Conservation (phyloP, 768 basidiomycete genomes). For the Candolleomyces efflorescens region DNA sequence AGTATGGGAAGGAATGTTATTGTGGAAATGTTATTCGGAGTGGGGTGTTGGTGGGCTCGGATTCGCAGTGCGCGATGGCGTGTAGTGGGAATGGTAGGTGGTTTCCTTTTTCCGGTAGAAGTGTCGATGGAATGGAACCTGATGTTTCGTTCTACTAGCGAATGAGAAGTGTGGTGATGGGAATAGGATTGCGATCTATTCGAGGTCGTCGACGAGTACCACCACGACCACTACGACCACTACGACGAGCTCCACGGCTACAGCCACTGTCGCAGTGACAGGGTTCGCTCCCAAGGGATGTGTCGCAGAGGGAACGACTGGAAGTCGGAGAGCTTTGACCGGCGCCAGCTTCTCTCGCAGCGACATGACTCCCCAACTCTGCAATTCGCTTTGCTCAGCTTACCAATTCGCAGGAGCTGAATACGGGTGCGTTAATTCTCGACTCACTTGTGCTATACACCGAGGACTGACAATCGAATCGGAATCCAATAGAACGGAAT, state of each 20-base stretch:
- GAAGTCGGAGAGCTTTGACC: constrained; percentile 11
- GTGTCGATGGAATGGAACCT: too few relatives aligned
- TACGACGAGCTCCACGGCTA: neutral
- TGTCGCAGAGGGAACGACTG: constrained; percentile 24
- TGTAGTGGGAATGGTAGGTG: constrained; percentile 27
- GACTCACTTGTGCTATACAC: too few relatives aligned
- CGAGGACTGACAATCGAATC: neutral
- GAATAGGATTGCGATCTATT: constrained; percentile 23
- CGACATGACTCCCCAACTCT: constrained; percentile 21
- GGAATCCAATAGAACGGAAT: constrained; percentile 6
- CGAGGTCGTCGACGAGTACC: neutral
- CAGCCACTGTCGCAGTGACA: neutral
- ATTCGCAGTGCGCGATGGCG: constrained; percentile 25
- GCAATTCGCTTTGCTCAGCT: constrained; percentile 20
- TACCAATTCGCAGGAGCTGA: constrained; percentile 24
- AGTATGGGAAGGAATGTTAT: constrained; percentile 29
- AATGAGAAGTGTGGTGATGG: constrained; percentile 21
- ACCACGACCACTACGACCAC: too few relatives aligned
- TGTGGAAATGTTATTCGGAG: constrained; percentile 22
- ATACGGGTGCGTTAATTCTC: constrained; percentile 11
- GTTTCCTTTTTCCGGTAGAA: neutral
- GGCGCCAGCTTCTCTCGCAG: constrained; percentile 12
- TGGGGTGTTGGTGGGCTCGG: constrained; percentile 15
- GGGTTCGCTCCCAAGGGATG: constrained; percentile 19
- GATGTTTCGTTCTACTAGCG: too few relatives aligned